phyloP scores from a whole-genome alignment of 345 rosid species.

The Gynandropsis gynandra region DNA sequence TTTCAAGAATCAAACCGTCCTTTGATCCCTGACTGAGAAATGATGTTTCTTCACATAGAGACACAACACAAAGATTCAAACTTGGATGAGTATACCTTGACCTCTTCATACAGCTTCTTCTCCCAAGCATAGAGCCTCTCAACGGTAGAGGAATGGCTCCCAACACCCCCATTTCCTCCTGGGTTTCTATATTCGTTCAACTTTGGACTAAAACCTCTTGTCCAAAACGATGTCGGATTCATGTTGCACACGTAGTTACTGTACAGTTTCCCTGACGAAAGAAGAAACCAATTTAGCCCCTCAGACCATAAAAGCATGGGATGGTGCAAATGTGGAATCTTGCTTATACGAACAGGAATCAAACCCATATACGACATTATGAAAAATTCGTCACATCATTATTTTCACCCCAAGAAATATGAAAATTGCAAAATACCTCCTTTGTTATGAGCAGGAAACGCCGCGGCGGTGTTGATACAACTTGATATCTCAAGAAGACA shows the following conservation, averaged over 20 bases:
- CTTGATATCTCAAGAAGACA: constrained; percentile 56
- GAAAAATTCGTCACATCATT: not conserved
- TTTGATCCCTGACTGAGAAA: too few species aligned
- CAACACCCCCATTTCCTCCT: constrained; percentile 24
- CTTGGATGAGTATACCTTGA: constrained; percentile 60
- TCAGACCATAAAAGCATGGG: not conserved
- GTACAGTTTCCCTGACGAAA: constrained; percentile 23
- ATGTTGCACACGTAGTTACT: constrained; percentile 52
- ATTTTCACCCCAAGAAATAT: too few species aligned
- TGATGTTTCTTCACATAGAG: too few species aligned
- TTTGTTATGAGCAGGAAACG: constrained; percentile 39
- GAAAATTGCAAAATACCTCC: constrained; percentile 36
- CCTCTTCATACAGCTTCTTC: constrained; percentile 84
- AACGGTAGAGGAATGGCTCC: constrained; percentile 74
- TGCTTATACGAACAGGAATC: not conserved
- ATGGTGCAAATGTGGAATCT: too few species aligned
- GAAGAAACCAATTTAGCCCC: constrained; percentile 4
- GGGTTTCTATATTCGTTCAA: constrained; percentile 37
- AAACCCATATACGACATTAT: not conserved
- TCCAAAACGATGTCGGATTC: constrained; percentile 55
- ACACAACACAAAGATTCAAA: too few species aligned
- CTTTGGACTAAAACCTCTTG: constrained; percentile 60
- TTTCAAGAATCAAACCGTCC: too few species aligned
- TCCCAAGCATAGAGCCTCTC: constrained; percentile 95
- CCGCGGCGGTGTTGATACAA: constrained; percentile 19